Base-by-base conservation (phyloP, 2,329 filamentous ascomycete species). In the Fusarium odoratissimum region DNA sequence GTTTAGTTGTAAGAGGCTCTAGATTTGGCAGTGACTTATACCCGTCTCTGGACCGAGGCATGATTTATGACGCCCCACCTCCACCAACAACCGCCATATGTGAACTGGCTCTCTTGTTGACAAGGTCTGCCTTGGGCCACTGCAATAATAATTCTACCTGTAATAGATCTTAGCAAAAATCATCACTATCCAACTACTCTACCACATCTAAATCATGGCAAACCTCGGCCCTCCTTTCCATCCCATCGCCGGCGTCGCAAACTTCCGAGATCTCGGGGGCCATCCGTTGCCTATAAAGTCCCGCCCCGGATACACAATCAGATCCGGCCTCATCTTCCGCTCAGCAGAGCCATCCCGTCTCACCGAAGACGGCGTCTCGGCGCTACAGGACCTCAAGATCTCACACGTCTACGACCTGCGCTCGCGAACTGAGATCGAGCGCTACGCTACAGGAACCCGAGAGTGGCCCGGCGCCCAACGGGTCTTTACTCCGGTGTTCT, bases 241-340 rank as follows among this genome's bases (percentile, higher is more conserved):
- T 64, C 62, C 78, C 59, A 82, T 92, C 38, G 82, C 85, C 5
- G 91, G 91, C 25, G 85, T 93, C 40, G 85, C 84, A 69, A 94
- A 94, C 81, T 91, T 94, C 78, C 87, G 92, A 60, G 91, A 93
- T 78, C 82, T 92, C 31, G 91, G 91, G 70, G 90, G 90, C 48
- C 89, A 91, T 71, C 82, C 86, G 14, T 78, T 88, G 49, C 64
- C 79, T 21, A 78, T 89, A 44, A 55, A 80, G 58, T 79, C 93
- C 67, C 86, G 87, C 31, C 82, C 82, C 28, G 84, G 85, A 37
- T 76, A 90, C 35, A 82, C 92, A 64, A 79, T 93, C 67, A 87
- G 87, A 33, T 82, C 83, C 25, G 84, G 86, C 46, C 76, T 92
- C 37, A 81, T 94, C 68, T 95, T 89, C 82, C 91, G 93, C 63